Percentiles rank a stretch among this genome's conserved stretches.
phyloP scores from a whole-genome alignment of 164 flowering plant genomes.

The Stephania cephalantha region DNA sequence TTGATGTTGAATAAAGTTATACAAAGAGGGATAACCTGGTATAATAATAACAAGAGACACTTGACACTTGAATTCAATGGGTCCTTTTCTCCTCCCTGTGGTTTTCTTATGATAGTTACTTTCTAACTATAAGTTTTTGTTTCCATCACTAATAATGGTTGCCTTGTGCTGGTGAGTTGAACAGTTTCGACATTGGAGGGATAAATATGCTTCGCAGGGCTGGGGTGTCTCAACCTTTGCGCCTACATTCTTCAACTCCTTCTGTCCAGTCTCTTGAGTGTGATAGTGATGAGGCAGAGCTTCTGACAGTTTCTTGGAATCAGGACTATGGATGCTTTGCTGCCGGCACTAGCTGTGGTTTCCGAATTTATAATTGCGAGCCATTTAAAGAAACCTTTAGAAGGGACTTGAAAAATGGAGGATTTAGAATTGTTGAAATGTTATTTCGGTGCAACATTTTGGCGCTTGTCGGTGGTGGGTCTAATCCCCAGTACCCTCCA shows the following conservation, averaged over 20 bases:
- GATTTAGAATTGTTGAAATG: slow-evolving; percentile 53
- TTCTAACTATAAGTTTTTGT: background rate
- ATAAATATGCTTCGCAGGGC: slow-evolving; percentile 19
- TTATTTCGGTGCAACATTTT: slow-evolving; percentile 44
- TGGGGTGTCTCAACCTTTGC: slow-evolving; percentile 24
- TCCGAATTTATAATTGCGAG: slow-evolving; percentile 51
- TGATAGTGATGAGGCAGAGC: slow-evolving; percentile 37
- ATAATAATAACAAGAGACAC: too few relatives aligned
- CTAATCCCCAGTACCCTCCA: slow-evolving; percentile 43
- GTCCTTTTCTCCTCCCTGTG: too few relatives aligned
- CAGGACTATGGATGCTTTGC: slow-evolving; percentile 61
- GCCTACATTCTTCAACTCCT: slow-evolving; percentile 21
- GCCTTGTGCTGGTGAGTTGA: slow-evolving; percentile 26
- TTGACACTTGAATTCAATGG: too few relatives aligned
- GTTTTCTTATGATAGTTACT: too few relatives aligned
- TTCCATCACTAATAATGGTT: slow-evolving; percentile 9
- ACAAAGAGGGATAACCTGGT: too few relatives aligned
- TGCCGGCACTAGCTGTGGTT: slow-evolving; percentile 51
- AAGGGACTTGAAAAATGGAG: slow-evolving; percentile 49
- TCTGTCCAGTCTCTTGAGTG: slow-evolving; percentile 23
- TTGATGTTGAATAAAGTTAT: too few relatives aligned
- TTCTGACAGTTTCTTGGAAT: slow-evolving; percentile 55
- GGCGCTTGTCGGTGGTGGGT: slow-evolving; percentile 51
- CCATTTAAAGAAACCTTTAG: slow-evolving; percentile 56
- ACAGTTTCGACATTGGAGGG: slow-evolving; percentile 32